Conservation (phyloP, 441 rosid genomes). For the Populus hybrid region DNA sequence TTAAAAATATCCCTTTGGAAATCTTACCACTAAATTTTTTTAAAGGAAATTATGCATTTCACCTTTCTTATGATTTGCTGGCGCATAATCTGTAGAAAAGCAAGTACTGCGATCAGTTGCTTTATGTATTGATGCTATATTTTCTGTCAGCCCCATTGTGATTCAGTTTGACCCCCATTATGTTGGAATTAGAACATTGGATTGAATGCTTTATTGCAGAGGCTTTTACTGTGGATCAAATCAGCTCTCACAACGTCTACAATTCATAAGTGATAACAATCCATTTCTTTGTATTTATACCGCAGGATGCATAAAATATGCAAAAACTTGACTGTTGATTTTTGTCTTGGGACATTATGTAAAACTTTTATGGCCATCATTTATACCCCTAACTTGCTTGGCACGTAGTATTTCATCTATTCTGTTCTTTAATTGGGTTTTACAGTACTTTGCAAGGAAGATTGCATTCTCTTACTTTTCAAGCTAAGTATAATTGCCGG, state of each 20-base stretch:
- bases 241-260: background rate
- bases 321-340: background rate
- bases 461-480: background rate
- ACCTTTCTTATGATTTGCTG: background rate
- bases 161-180: background rate
- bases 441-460: background rate
- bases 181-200: background rate
- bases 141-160: background rate
- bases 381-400: background rate
- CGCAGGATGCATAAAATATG: background rate
- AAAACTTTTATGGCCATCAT: background rate
- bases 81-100: background rate
- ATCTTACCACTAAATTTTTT: background rate
- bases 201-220: background rate
- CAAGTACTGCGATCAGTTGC: background rate
- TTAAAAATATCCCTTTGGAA: background rate
- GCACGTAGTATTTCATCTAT: background rate
- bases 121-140: background rate
- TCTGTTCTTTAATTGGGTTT: background rate
- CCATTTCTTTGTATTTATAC: background rate
- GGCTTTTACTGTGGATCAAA: background rate
- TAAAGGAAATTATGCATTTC: background rate
- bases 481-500: background rate
- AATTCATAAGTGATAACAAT: background rate
- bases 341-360: background rate